Conservation (phyloP, 805 yeast species). For the Barnettozyma populi region DNA sequence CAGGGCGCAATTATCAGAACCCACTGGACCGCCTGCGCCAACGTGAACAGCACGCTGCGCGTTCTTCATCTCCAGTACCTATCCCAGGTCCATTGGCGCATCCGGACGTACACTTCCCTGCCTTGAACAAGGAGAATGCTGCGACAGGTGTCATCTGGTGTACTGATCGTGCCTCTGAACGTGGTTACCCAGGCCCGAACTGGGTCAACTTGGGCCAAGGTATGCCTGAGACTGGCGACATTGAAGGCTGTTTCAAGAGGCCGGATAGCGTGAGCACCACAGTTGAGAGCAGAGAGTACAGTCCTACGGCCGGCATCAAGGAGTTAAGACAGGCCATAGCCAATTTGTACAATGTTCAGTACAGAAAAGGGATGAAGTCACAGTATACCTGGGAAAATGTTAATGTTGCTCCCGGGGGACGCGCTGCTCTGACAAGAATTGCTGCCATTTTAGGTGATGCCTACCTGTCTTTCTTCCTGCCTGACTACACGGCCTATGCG, state of each 20-base stretch:
- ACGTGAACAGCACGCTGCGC: conserved; percentile 4
- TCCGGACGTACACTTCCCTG: conserved; percentile 47
- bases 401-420: conserved; percentile 59
- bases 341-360: conserved; percentile 47
- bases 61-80: conserved; percentile 41
- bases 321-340: conserved; percentile 55
- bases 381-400: conserved; percentile 56
- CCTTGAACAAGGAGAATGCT: conserved; percentile 51
- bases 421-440: conserved; percentile 57
- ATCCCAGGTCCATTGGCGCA: conserved; percentile 42
- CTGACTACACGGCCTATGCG: conserved; percentile 62
- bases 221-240: conserved; percentile 58
- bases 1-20: not conserved
- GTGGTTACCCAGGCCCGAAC: conserved; percentile 38
- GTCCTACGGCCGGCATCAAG: conserved; percentile 54
- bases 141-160: conserved; percentile 64
- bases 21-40: conserved; percentile 5
- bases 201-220: conserved; percentile 66
- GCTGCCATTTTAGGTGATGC: conserved; percentile 57
- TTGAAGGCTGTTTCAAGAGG: conserved; percentile 52
- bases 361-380: conserved; percentile 42
- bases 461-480: conserved; percentile 53
- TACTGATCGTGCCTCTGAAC: conserved; percentile 53
- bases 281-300: conserved; percentile 47
- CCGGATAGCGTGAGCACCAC: conserved; percentile 44